Conservation (phyloP, 495 filamentous ascomycete species). For the Penicillium antarcticum region DNA sequence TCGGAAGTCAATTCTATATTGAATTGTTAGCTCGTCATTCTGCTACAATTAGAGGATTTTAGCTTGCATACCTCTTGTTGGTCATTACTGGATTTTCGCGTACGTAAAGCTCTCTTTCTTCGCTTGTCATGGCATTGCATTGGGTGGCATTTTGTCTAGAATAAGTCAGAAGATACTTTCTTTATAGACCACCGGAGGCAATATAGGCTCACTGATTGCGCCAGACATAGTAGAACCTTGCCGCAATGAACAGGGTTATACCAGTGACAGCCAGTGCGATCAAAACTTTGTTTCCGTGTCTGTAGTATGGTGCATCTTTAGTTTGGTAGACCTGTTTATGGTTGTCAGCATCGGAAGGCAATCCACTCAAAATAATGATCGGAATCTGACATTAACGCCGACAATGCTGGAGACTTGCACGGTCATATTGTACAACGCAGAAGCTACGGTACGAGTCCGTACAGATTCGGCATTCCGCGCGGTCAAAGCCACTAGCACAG, state of each 20-base stretch:
- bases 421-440: conserved; percentile 68
- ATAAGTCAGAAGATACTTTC: background rate
- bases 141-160: conserved; percentile 31
- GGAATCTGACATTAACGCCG: conserved; percentile 46
- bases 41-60: too few relatives aligned
- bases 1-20: conserved; percentile 42
- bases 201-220: conserved; percentile 43
- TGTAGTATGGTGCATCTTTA: conserved; percentile 61
- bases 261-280: conserved; percentile 53
- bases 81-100: conserved; percentile 59
- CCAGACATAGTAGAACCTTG: conserved; percentile 61
- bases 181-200: too few relatives aligned
- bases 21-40: background rate
- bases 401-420: conserved; percentile 61
- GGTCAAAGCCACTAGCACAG: conserved; percentile 65
- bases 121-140: conserved; percentile 57
- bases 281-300: conserved; percentile 59
- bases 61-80: conserved; percentile 53
- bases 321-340: conserved; percentile 52
- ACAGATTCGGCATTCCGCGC: conserved; percentile 62
- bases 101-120: conserved; percentile 59
- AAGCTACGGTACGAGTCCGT: conserved; percentile 57
- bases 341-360: background rate
- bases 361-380: background rate
- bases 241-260: conserved; percentile 50